Percentiles rank a stretch among this genome's conserved stretches.
phyloP scores from a whole-genome alignment of 78 protist genomes.

The Chrysochromulina tobinii region DNA sequence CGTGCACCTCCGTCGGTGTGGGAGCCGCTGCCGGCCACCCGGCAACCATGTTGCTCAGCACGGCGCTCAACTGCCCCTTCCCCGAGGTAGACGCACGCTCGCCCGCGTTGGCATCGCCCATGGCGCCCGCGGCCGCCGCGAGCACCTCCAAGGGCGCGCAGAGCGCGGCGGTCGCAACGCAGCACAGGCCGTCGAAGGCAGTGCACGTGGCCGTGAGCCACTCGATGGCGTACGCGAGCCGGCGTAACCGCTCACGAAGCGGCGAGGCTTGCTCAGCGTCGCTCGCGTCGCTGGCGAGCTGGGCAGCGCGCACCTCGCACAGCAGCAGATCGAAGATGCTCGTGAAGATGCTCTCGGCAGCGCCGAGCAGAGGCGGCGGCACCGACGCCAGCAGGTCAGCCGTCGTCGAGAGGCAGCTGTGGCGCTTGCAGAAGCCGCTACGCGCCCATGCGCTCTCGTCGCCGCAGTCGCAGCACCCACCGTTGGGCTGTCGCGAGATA shows the following conservation, averaged over 20 bases:
- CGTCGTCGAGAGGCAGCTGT: not conserved
- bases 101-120: too few relatives aligned
- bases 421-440: not conserved
- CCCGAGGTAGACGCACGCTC: too few relatives aligned
- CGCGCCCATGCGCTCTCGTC: not conserved
- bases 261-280: too few relatives aligned
- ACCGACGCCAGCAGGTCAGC: not conserved
- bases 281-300: too few relatives aligned
- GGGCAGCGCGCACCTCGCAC: not conserved
- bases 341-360: not conserved
- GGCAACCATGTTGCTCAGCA: too few relatives aligned
- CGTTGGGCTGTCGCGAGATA: not conserved
- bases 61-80: too few relatives aligned
- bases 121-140: too few relatives aligned
- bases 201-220: not conserved
- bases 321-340: not conserved
- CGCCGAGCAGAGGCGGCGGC: not conserved
- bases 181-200: not conserved
- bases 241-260: not conserved
- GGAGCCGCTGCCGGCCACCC: too few relatives aligned
- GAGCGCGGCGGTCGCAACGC: too few relatives aligned
- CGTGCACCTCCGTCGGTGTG: too few relatives aligned
- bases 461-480: slow-evolving; percentile 19
- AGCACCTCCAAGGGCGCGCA: too few relatives aligned
- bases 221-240: not conserved